phyloP scores from a whole-genome alignment of 2,329 filamentous ascomycete species.

The Beauveria sp. region DNA sequence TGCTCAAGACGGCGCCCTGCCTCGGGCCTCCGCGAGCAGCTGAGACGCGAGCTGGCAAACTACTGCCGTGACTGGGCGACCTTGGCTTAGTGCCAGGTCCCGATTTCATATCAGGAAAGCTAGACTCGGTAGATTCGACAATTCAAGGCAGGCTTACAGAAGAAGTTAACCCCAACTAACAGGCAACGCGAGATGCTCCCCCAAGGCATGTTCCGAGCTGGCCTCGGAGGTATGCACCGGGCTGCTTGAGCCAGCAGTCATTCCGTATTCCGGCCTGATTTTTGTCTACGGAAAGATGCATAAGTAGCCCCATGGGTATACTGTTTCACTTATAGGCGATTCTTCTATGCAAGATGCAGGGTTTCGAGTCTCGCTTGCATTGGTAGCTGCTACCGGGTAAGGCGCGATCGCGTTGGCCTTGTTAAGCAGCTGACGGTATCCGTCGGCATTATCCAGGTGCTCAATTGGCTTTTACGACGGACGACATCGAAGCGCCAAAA shows the following conservation, averaged over 20 bases:
- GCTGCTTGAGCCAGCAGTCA: neutral
- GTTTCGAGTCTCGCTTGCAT: neutral
- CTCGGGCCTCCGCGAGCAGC: neutral
- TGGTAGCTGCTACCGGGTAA: neutral
- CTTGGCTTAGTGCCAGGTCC: neutral
- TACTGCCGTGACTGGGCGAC: neutral
- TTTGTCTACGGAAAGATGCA: neutral
- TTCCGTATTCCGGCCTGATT: neutral
- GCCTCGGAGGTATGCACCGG: neutral
- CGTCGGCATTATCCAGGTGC: neutral
- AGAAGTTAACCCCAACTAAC: neutral
- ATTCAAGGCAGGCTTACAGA: neutral
- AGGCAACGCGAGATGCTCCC: neutral
- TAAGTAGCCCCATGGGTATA: neutral
- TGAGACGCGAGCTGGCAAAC: neutral
- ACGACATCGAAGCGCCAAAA: no score
- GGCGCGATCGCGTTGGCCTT: neutral
- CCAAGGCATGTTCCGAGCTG: neutral
- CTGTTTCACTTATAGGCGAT: neutral
- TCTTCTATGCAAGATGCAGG: neutral
- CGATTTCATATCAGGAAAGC: neutral
- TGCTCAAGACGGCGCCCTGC: neutral
- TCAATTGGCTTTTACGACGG: neutral
- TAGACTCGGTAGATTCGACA: neutral
- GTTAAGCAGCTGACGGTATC: neutral